phyloP scores from a whole-genome alignment of 2,329 filamentous ascomycete species.

The Xylariaceae sp. region DNA sequence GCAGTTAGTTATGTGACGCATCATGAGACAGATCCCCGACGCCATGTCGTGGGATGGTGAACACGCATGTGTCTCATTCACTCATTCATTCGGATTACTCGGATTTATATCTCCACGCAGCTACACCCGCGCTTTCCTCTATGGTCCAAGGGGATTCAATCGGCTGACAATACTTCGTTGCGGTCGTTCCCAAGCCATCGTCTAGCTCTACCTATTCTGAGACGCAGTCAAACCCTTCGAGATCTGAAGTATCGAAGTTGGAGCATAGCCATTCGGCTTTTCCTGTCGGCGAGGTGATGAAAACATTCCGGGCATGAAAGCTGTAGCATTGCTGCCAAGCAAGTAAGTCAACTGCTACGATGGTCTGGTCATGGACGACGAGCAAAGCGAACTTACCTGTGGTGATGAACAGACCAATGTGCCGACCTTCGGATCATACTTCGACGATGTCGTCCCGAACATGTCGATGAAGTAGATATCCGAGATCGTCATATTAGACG shows the following conservation, averaged over 20 bases:
- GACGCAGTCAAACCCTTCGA: constrained; percentile 22
- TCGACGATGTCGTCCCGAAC: constrained; percentile 45
- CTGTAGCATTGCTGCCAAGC: constrained; percentile 20
- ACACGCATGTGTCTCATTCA: too few relatives aligned
- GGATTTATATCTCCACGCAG: too few relatives aligned
- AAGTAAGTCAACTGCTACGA: constrained; percentile 4
- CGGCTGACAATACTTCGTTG: too few relatives aligned
- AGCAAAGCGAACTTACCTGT: constrained; percentile 31
- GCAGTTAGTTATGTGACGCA: too few relatives aligned
- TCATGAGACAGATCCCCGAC: too few relatives aligned
- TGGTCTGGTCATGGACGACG: background rate
- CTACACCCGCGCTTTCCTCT: too few relatives aligned
- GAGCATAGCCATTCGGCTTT: constrained; percentile 19
- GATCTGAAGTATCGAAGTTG: constrained; percentile 19
- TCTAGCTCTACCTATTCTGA: constrained; percentile 3
- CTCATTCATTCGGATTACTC: too few relatives aligned
- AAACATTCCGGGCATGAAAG: constrained; percentile 20
- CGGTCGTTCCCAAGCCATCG: background rate
- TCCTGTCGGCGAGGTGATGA: constrained; percentile 20
- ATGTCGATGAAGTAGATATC: constrained; percentile 54
- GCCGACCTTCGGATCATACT: constrained; percentile 40
- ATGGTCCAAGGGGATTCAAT: too few relatives aligned
- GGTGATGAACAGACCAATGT: constrained; percentile 45
- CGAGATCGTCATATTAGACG: constrained; percentile 45
- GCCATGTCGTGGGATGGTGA: too few relatives aligned